Conservation (phyloP, 805 yeast genomes). For the Hanseniaspora meyeri region DNA sequence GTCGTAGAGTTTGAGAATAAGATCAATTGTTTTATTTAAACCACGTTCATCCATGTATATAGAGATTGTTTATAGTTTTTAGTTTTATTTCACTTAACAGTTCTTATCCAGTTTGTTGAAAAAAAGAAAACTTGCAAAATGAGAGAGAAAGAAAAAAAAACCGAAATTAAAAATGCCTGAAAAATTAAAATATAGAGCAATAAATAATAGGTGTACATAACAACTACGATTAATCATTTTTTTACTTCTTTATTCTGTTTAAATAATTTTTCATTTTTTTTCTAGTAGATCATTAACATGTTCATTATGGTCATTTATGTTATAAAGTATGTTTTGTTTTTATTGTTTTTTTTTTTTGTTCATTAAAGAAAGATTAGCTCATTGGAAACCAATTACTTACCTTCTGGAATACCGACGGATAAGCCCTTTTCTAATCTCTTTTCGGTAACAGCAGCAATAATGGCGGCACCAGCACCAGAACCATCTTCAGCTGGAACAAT, state of each 20-base stretch:
- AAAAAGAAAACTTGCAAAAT: background rate
- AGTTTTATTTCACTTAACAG: background rate
- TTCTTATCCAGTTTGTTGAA: background rate
- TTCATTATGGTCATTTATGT: background rate
- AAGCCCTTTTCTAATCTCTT: constrained; percentile 59
- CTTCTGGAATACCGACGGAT: constrained; percentile 43
- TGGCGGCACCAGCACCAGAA: constrained; percentile 96
- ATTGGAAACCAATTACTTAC: background rate
- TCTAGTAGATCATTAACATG: background rate
- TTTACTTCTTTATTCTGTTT: background rate
- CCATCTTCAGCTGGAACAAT: constrained; percentile 96
- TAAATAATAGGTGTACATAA: background rate
- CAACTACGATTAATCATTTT: background rate
- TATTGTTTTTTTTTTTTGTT: background rate
- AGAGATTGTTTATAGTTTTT: background rate
- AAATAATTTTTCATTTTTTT: background rate
- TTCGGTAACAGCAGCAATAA: constrained; percentile 89
- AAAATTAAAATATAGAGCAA: background rate
- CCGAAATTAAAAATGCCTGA: background rate
- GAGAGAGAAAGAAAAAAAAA: too few species aligned
- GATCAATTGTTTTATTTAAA: background rate
- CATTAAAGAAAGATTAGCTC: background rate
- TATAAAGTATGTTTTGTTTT: background rate
- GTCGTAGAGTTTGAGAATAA: background rate
- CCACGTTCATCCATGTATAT: background rate